Conservation (phyloP, 2,329 filamentous ascomycete genomes). For the Monilinia fructigena region DNA sequence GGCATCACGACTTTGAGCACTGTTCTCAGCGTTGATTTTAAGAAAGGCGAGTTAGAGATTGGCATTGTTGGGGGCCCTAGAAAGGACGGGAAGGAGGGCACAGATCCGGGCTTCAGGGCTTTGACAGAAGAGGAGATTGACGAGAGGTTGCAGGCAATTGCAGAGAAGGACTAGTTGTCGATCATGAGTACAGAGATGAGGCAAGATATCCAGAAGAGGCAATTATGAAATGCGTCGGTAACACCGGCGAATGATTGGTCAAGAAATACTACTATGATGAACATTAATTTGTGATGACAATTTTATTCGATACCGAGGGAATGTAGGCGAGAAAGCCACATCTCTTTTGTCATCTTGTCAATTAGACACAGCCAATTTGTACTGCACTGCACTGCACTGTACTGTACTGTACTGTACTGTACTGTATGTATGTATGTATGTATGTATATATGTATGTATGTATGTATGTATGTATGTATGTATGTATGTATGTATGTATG, state of each 20-base stretch:
- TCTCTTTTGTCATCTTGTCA: slow-evolving; percentile 30
- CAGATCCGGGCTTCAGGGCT: slow-evolving; percentile 75
- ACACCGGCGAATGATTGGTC: slow-evolving; percentile 29
- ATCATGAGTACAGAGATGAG: slow-evolving; percentile 21
- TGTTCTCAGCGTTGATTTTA: slow-evolving; percentile 98
- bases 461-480: too few relatives aligned
- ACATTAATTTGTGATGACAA: slow-evolving; percentile 22
- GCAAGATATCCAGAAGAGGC: slow-evolving; percentile 30
- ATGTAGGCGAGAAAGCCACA: slow-evolving; percentile 30
- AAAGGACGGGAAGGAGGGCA: slow-evolving; percentile 78
- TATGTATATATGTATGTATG: too few relatives aligned
- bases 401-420: too few relatives aligned
- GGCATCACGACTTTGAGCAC: slow-evolving; percentile 94
- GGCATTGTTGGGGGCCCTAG: slow-evolving; percentile 91
- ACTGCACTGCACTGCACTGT: background rate
- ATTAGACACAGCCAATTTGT: slow-evolving; percentile 17
- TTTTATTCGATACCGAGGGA: slow-evolving; percentile 32
- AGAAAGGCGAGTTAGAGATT: slow-evolving; percentile 98
- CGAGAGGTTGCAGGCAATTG: slow-evolving; percentile 94
- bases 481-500: too few relatives aligned
- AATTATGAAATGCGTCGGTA: slow-evolving; percentile 30
- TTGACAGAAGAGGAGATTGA: slow-evolving; percentile 98
- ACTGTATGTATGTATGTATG: too few relatives aligned
- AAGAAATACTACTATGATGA: slow-evolving; percentile 14
- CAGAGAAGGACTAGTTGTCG: slow-evolving; percentile 83